Evolutionary conservation across 768 basidiomycete species (phyloP), one percentile per base, ranked within the genome.

Genomic region (Coprinellus micaceus): DNA sequence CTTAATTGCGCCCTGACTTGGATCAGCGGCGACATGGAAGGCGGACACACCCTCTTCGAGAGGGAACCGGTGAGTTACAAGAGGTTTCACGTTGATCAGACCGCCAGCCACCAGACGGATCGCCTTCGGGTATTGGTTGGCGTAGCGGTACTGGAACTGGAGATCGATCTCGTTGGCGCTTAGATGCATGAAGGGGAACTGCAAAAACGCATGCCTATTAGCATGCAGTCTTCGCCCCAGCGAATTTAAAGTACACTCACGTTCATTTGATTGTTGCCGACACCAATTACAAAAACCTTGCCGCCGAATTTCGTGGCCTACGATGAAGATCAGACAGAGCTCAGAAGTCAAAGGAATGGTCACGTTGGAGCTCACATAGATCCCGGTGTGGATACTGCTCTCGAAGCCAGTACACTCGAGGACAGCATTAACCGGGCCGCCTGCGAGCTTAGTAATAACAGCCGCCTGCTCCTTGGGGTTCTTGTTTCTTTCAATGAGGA

Each of bases 61-160:
- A 19, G 75, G 59, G 67, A 89, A 89, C 12, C 83, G 76, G 61
- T 89, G 89, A 26, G 88, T 89, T n/a, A 92, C 86, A 52, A 94
- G 81, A 60, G 89, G 88, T 60, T 86, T 85, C 56, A 92, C 71
- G 61, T 89, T 76, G 52, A 86, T 81, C 21, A 94, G 71, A 26
- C 84, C 81, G 21, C 85, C 83, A 39, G 87, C 84, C n/a, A 95
- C 79, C 9, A 94, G 83, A 3, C 86, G 81, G 56, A 95, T 82
- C 2, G 93, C 93, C 64, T 88, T 90, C 10, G 91, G 91, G 70
- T 93, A 95, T 77, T 86, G 84, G 63, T 84, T 86, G 24, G 82
- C 81, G 59, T 87, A 87, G 24, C 85, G 82, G 64, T 85, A 87
- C 67, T 83, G 84, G 70, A 87, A 85, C 57, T 77, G 77, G 54